Evolutionary conservation across 2,329 filamentous ascomycete species (phyloP).

Genomic region (Mycocentrospora acerina): DNA sequence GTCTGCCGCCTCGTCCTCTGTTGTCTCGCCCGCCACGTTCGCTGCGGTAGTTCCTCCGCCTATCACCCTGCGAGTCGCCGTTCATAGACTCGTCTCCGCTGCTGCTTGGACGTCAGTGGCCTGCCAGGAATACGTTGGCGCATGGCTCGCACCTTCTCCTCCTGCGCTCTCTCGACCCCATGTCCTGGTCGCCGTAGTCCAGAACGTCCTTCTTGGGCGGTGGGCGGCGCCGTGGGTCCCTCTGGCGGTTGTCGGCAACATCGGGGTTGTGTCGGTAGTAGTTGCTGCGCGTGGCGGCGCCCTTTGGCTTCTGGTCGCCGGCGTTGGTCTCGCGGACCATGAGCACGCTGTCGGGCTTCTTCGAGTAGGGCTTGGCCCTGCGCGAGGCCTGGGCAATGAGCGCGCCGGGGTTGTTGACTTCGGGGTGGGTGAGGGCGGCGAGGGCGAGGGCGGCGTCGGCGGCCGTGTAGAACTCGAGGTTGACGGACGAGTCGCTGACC

Average conservation of each 20-base stretch:
- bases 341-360: conserved; percentile 68
- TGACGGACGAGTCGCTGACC: conserved; percentile 92
- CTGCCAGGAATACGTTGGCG: neutral
- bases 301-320: conserved; percentile 76
- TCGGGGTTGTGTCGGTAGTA: conserved; percentile 94
- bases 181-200: conserved; percentile 34
- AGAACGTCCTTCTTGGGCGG: conserved; percentile 26
- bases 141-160: conserved; percentile 21
- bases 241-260: conserved; percentile 65
- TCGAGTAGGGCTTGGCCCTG: conserved; percentile 66
- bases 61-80: conserved; percentile 59
- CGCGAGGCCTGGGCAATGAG: conserved; percentile 61
- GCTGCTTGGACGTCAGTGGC: conserved; percentile 27
- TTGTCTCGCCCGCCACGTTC: conserved; percentile 11
- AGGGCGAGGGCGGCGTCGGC: conserved; percentile 58
- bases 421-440: conserved; percentile 53
- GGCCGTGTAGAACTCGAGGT: conserved; percentile 70
- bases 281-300: conserved; percentile 77
- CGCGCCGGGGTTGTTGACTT: conserved; percentile 45
- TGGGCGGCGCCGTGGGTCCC: conserved; percentile 55
- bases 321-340: conserved; percentile 72
- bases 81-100: conserved; percentile 78
- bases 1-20: conserved; percentile 19
- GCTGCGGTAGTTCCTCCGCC: conserved; percentile 20
- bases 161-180: conserved; percentile 19